Conservation (phyloP, 2,329 filamentous ascomycete species). For the Helicocarpus griseus region DNA sequence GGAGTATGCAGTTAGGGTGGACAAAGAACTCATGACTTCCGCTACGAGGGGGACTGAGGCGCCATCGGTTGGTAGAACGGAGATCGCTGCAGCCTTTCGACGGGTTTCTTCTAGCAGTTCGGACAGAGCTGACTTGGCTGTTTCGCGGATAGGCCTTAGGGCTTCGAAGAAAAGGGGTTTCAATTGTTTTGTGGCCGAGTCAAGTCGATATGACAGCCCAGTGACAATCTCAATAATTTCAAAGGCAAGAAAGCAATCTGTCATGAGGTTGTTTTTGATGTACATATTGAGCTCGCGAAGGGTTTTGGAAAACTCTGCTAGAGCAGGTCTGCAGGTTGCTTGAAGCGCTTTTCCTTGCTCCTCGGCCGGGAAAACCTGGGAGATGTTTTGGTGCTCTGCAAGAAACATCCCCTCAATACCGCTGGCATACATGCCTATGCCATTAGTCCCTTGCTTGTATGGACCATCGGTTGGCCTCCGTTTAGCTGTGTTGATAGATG, state of each 20-base stretch:
- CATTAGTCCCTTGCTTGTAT: constrained; percentile 81
- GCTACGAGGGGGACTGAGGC: constrained; percentile 66
- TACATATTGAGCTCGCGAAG: constrained; percentile 81
- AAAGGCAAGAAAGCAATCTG: constrained; percentile 90
- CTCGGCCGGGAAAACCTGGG: constrained; percentile 72
- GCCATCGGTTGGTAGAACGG: constrained; percentile 66
- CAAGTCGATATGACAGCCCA: constrained; percentile 66
- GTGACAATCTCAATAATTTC: constrained; percentile 90
- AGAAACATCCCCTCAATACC: constrained; percentile 79
- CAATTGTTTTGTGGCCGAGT: constrained; percentile 73
- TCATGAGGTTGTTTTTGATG: constrained; percentile 74
- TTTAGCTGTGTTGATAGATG: constrained; percentile 73
- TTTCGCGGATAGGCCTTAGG: constrained; percentile 81
- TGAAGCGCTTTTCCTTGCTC: constrained; percentile 76
- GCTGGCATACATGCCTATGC: constrained; percentile 79
- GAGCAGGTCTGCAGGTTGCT: constrained; percentile 64
- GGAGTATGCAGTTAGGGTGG: constrained; percentile 79
- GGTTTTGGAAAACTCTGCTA: constrained; percentile 76
- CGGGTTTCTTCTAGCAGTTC: constrained; percentile 78
- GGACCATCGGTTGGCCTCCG: constrained; percentile 67
- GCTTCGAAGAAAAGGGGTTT: constrained; percentile 75
- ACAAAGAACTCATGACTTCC: constrained; percentile 77
- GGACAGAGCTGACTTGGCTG: constrained; percentile 73
- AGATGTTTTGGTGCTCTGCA: constrained; percentile 85
- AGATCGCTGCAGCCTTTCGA: constrained; percentile 55